Evolutionary conservation across 2,329 filamentous ascomycete species (phyloP).

Genomic region (Aspergillus sp.): DNA sequence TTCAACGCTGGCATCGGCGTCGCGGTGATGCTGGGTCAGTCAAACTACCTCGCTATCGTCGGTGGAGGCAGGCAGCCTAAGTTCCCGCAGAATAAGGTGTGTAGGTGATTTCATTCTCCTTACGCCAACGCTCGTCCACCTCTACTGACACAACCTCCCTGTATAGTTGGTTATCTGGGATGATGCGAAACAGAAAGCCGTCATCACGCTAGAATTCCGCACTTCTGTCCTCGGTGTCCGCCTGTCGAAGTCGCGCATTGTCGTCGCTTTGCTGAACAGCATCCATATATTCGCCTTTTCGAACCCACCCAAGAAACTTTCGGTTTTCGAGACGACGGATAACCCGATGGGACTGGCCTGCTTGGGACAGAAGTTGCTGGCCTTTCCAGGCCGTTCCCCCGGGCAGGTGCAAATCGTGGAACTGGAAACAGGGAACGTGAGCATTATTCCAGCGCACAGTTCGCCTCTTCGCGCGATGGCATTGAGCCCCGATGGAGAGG

Average conservation of each 20-base stretch:
- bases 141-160: neutral
- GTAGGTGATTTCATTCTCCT: conserved; percentile 2
- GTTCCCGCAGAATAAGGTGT: conserved; percentile 80
- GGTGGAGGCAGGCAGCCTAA: conserved; percentile 84
- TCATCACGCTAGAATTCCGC: conserved; percentile 75
- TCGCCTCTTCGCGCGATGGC: conserved; percentile 75
- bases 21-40: conserved; percentile 81
- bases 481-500: conserved; percentile 74
- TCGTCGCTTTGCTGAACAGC: conserved; percentile 78
- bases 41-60: conserved; percentile 85
- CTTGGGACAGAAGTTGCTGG: conserved; percentile 69
- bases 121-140: neutral
- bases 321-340: conserved; percentile 79
- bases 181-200: conserved; percentile 71
- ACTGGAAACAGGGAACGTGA: conserved; percentile 74
- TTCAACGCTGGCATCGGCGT: conserved; percentile 80
- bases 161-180: conserved; percentile 80
- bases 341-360: conserved; percentile 81
- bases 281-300: conserved; percentile 79
- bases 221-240: conserved; percentile 79
- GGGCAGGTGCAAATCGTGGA: conserved; percentile 91
- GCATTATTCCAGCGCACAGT: conserved; percentile 89
- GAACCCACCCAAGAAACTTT: conserved; percentile 67
- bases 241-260: conserved; percentile 72
- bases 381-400: conserved; percentile 80